Evolutionary conservation across 192 early-diverging fungal genomes (phyloP), one percentile per base, ranked within the genome.

Genomic region (Linnemannia hyalina): DNA sequence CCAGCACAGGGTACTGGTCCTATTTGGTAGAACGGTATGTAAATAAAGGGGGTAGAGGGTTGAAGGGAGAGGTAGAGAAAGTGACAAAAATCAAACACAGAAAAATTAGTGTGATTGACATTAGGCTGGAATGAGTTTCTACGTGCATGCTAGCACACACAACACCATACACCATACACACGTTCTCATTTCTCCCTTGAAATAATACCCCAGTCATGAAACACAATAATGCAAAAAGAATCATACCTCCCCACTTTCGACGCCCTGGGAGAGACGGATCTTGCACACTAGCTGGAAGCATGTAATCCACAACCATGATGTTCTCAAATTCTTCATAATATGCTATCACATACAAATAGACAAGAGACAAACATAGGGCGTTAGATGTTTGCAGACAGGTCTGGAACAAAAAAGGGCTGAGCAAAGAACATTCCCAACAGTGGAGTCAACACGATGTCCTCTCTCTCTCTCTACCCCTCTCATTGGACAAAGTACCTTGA

Each of bases 1-100:
- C 94, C 82, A 97, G 95, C 13, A 97, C 94, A 0, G 96, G 95
- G 29, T 91, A 82, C 32, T 92, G 91, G 77, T 95, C 94, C 91
- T 93, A 74, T 60, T 46, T 1, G 29, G 36, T 40, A 11, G 23
- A n/a, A 79, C 11, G 32, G 38, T 40, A 40, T 4, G 38, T 38
- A 80, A 32, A 80, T 41, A 74, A 74, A 26, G 23, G 10, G 15
- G 15, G 60, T 6, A 57, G 15, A 38, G 40, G 23, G 40, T 36
- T 44, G 52, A 32, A 5, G 16, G 20, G 4, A 13, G 1, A 3
- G 47, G 49, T 52, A 52, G 1, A 52, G 20, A 20, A 20, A 5
- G 18, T 41, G 86, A 42, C 70, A 88, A 57, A 79, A 55, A 29
- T 60, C 38, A 40, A 68, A 76, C 41, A 68, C 49, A 52, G 18